Percentiles rank a stretch among this genome's conserved stretches.
Evolutionary conservation across 148 eudicot genomes (phyloP).

Genomic region (Gaultheria prostrata): DNA sequence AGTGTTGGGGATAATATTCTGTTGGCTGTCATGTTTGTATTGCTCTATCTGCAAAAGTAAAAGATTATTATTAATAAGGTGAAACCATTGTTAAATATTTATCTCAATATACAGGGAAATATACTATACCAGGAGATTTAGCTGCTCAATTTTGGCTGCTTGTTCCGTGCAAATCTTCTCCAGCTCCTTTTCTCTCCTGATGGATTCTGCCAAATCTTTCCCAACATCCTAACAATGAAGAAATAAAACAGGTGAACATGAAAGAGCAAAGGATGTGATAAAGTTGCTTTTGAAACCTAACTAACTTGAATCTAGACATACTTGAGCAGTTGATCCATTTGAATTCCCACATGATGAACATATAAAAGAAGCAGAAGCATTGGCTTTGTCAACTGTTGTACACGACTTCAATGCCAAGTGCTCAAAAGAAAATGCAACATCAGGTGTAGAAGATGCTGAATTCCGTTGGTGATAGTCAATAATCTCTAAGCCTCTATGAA

Average conservation of each 20-base stretch:
- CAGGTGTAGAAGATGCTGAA: conserved; percentile 44
- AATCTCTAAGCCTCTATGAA: conserved; percentile 77
- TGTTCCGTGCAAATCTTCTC: conserved; percentile 64
- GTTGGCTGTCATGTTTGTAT: conserved; percentile 36
- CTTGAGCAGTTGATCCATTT: conserved; percentile 19
- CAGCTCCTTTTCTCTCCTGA: conserved; percentile 50
- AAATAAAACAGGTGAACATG: background rate
- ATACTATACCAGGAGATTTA: conserved; percentile 54
- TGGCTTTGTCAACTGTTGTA: conserved; percentile 51
- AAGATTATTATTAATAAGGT: background rate
- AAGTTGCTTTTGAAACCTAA: background rate
- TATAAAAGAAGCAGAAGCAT: conserved; percentile 50
- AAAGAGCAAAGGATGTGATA: background rate
- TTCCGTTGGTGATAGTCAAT: conserved; percentile 74
- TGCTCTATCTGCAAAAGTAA: conserved; percentile 56
- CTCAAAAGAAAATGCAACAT: conserved; percentile 90
- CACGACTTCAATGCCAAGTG: conserved; percentile 76
- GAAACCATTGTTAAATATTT: background rate
- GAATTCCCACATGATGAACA: conserved; percentile 49
- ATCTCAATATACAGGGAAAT: background rate
- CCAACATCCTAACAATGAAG: conserved; percentile 38
- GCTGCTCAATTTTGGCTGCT: conserved; percentile 82
- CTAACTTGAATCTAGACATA: conserved; percentile 12
- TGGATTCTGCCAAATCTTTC: conserved; percentile 34
- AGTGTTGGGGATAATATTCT: background rate